phyloP scores from a whole-genome alignment of 495 filamentous ascomycete species.

The Chaetomium tenue region DNA sequence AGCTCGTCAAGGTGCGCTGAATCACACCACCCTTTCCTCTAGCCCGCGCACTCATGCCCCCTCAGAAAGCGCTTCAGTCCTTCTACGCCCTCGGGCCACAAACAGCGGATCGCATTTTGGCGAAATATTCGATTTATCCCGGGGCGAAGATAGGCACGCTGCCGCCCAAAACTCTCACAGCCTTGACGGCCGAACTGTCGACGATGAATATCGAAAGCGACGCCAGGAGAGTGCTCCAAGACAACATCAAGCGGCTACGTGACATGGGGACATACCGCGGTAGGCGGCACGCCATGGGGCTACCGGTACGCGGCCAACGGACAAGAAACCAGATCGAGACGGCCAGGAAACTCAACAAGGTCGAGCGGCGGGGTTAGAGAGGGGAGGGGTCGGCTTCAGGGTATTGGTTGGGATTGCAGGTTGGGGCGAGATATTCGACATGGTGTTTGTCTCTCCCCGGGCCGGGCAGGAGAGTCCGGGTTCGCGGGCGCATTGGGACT shows the following conservation, averaged over 20 bases:
- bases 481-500: neutral
- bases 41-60: constrained; percentile 4
- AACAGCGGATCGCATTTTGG: constrained; percentile 69
- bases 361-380: constrained; percentile 61
- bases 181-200: constrained; percentile 78
- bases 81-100: constrained; percentile 89
- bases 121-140: constrained; percentile 82
- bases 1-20: constrained; percentile 70
- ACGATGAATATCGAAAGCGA: constrained; percentile 95
- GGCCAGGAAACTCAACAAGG: constrained; percentile 73
- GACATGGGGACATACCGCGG: constrained; percentile 92
- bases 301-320: constrained; percentile 84
- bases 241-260: constrained; percentile 81
- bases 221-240: constrained; percentile 66
- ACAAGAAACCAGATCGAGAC: constrained; percentile 82
- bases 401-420: constrained; percentile 5
- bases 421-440: neutral
- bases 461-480: neutral
- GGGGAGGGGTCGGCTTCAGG: neutral
- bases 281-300: constrained; percentile 80
- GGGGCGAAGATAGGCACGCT: constrained; percentile 71
- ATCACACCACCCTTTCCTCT: constrained; percentile 4
- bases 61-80: constrained; percentile 73
- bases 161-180: constrained; percentile 66
- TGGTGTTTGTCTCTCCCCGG: neutral